These are phyloP conservation scores for Elsinoe australis DNA, from an alignment of 2,329 filamentous ascomycete species.

Conservation along the genomic window DNA sequence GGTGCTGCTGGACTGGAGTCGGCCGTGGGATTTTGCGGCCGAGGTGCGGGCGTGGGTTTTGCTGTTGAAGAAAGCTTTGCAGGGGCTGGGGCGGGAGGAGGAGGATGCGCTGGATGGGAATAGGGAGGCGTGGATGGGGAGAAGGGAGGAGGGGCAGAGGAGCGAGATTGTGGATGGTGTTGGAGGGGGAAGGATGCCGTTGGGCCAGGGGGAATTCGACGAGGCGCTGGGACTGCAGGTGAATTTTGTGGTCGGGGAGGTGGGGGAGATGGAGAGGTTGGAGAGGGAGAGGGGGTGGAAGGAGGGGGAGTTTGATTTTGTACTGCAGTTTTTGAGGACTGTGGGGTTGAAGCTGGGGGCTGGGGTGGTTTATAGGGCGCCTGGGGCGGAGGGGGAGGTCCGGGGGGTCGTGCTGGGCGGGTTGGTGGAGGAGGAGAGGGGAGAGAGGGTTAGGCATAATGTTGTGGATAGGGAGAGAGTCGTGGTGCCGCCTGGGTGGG, in stretches of 20 bases:
- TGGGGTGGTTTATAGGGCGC: slow-evolving; percentile 61
- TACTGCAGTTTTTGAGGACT: slow-evolving; percentile 86
- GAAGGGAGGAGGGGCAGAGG: slow-evolving; percentile 50
- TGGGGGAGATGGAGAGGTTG: slow-evolving; percentile 81
- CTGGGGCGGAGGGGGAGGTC: slow-evolving; percentile 59
- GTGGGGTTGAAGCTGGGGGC: slow-evolving; percentile 53
- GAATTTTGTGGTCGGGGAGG: slow-evolving; percentile 93
- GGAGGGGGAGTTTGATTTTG: slow-evolving; percentile 93
- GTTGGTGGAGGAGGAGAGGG: slow-evolving; percentile 67
- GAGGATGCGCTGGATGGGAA: slow-evolving; percentile 81
- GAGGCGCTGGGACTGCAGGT: slow-evolving; percentile 79
- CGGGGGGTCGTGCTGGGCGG: slow-evolving; percentile 77
- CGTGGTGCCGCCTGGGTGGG: slow-evolving; percentile 91
- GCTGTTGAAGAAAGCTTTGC: slow-evolving; percentile 67
- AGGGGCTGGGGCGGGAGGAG: slow-evolving; percentile 64
- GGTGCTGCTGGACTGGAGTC: slow-evolving; percentile 89
- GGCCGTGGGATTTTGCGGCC: slow-evolving; percentile 86
- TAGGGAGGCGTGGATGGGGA: slow-evolving; percentile 71
- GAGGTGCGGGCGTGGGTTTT: slow-evolving; percentile 86
- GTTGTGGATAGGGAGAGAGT: slow-evolving; percentile 70
- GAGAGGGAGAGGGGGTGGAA: slow-evolving; percentile 91
- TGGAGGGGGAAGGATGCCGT: slow-evolving; percentile 57
- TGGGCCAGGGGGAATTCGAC: slow-evolving; percentile 88
- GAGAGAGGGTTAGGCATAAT: slow-evolving; percentile 60
- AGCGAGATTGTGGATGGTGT: slow-evolving; percentile 20